Evolutionary conservation across 768 basidiomycete species (phyloP), one percentile per base, ranked within the genome.

Genomic region (Amanita thiersii): DNA sequence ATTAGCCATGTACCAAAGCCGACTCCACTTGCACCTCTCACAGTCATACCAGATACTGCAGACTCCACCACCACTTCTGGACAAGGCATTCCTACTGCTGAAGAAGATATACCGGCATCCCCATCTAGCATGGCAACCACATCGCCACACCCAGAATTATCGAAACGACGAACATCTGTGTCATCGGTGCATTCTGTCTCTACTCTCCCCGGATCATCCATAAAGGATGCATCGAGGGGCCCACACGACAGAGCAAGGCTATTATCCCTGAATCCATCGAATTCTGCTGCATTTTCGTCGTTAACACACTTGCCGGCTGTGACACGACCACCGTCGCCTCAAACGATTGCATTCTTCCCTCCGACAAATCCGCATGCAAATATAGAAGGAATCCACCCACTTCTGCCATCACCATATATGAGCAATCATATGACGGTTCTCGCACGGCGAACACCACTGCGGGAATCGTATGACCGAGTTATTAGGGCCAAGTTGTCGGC

Each of bases 391-490:
- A 73, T 81, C 6, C 86, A 88, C 54, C 73, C 82, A 0, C 65
- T 86, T 12, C 67, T 87, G 17, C 86, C 86, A 0, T 72, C 74
- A 2, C 83, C 84, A 30, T 86, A 86, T 53, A 57, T 84, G 47
- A 73, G 65, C 50, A 75, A 79, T 44, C 86, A 88, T 45, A 64
- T 86, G 56, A 81, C 81, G 14, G 72, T 84, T 35, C 63, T 86
- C 23, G 64, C 72, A 12, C 69, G 78, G 57, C 70, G 79, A 37
- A 76, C 71, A 38, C 83, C 86, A 17, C 62, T 87, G 43, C 68
- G 73, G 50, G 85, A 85, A 56, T 76, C 80, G 17, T 78, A 76
- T 51, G 84, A 86, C 44, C 70, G 81, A 39, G 77, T 85, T 26
- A 64, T 72, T 43, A 59, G 64, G 31, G 81, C 79, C 19, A 82